phyloP scores from a whole-genome alignment of 2,329 filamentous ascomycete species.

The Sclerotinia spermophila region DNA sequence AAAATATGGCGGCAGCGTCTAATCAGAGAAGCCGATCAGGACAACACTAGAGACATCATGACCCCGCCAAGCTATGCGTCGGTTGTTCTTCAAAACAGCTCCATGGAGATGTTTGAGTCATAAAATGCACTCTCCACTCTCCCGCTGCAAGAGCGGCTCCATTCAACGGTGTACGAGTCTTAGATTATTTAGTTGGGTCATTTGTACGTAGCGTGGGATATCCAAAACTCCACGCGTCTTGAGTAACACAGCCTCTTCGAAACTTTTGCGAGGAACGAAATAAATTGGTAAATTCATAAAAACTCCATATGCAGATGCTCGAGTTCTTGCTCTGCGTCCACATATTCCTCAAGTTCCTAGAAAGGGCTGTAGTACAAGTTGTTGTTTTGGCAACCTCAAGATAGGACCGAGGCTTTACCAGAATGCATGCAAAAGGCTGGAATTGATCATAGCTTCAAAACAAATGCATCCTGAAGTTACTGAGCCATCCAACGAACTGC shows the following conservation, averaged over 20 bases:
- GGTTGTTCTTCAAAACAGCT: neutral
- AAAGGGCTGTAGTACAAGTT: neutral
- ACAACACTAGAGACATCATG: neutral
- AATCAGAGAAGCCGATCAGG: neutral
- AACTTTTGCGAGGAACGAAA: neutral
- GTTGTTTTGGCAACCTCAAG: neutral
- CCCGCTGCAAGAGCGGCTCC: neutral
- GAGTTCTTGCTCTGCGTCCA: neutral
- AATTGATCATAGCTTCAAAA: constrained; percentile 2
- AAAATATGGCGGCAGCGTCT: no score
- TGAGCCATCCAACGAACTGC: neutral
- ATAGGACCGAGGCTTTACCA: constrained; percentile 1
- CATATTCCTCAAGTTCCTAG: neutral
- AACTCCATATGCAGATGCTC: no score
- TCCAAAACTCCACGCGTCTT: neutral
- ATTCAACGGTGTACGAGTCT: neutral
- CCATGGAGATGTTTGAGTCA: neutral
- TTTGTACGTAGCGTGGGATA: neutral
- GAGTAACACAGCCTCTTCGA: neutral
- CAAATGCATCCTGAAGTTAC: neutral
- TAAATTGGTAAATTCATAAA: no score
- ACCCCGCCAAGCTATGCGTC: neutral
- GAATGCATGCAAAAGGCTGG: neutral
- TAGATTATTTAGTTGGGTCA: neutral
- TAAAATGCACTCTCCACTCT: neutral